Evolutionary conservation across 148 eudicot species (phyloP).

Genomic region (Heliamphora exappendiculata): DNA sequence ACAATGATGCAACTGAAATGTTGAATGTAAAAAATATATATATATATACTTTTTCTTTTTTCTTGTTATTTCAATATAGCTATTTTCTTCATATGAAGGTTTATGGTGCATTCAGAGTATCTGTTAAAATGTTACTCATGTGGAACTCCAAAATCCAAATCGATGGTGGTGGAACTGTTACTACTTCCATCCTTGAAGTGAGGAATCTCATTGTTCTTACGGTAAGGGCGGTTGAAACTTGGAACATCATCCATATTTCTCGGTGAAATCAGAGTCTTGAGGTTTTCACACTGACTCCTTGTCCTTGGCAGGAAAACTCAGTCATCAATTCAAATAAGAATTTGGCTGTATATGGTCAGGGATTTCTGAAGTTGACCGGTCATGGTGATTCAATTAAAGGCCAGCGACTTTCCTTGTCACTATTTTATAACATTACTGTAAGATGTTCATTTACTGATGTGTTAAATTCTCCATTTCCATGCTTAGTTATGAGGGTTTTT

Average conservation of each 20-base stretch:
- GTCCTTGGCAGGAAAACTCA: conserved; percentile 57
- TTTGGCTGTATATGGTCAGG: conserved; percentile 76
- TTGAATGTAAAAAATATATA: not conserved
- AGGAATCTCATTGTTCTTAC: conserved; percentile 71
- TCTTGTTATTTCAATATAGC: conserved; percentile 1
- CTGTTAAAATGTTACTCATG: conserved; percentile 83
- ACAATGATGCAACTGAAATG: not conserved
- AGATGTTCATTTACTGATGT: conserved; percentile 13
- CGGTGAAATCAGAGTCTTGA: not conserved
- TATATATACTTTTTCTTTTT: not conserved
- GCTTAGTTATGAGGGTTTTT: not conserved
- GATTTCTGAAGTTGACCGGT: conserved; percentile 60
- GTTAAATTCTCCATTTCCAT: not conserved
- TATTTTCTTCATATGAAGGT: conserved; percentile 41
- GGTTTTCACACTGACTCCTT: not conserved
- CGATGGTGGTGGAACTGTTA: conserved; percentile 61
- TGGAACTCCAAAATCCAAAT: conserved; percentile 68
- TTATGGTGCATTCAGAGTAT: conserved; percentile 67
- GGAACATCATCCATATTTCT: not conserved
- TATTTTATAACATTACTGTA: conserved; percentile 78
- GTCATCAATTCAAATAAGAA: conserved; percentile 66
- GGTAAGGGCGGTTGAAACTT: conserved; percentile 29
- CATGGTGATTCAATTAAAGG: conserved; percentile 72
- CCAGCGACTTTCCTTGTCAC: conserved; percentile 70
- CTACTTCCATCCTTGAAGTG: conserved; percentile 70